Percentiles rank a stretch among this genome's conserved stretches.
phyloP scores from a whole-genome alignment of 805 yeast species.

The Nakazawaea populi region DNA sequence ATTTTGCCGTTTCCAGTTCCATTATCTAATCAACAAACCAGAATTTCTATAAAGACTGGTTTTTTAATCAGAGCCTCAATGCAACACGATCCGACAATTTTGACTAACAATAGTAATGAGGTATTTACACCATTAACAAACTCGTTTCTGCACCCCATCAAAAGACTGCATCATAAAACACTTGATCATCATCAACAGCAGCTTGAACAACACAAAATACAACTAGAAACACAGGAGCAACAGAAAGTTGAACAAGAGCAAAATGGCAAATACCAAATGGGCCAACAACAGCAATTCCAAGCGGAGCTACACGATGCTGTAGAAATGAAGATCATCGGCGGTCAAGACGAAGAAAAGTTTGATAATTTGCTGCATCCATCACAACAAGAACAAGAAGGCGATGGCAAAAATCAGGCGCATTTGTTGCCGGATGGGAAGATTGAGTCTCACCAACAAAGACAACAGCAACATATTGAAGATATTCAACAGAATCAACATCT shows the following conservation, averaged over 20 bases:
- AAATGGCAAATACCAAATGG: not conserved
- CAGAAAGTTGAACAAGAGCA: not conserved
- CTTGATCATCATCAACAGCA: not conserved
- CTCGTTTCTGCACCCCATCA: not conserved
- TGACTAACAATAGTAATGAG: not conserved
- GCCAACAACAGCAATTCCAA: not conserved
- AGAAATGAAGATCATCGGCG: too few relatives aligned
- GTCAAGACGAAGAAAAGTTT: not conserved
- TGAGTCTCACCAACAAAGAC: not conserved
- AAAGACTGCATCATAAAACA: not conserved
- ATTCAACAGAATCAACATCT: not conserved
- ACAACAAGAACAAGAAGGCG: not conserved
- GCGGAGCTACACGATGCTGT: too few relatives aligned
- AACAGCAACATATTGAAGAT: too few relatives aligned
- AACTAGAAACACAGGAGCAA: not conserved
- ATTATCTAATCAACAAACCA: constrained; percentile 61
- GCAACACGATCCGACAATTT: constrained; percentile 1
- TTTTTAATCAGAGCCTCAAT: constrained; percentile 40
- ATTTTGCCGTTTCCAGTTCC: constrained; percentile 59
- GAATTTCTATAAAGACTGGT: constrained; percentile 68
- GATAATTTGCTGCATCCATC: not conserved
- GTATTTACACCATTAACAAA: not conserved
- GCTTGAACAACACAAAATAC: not conserved
- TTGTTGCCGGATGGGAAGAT: not conserved
- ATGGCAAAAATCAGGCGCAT: not conserved